These are phyloP conservation scores for Cardamine resedifolia DNA, from an alignment of 345 rosid genomes.

Conservation along the genomic window DNA sequence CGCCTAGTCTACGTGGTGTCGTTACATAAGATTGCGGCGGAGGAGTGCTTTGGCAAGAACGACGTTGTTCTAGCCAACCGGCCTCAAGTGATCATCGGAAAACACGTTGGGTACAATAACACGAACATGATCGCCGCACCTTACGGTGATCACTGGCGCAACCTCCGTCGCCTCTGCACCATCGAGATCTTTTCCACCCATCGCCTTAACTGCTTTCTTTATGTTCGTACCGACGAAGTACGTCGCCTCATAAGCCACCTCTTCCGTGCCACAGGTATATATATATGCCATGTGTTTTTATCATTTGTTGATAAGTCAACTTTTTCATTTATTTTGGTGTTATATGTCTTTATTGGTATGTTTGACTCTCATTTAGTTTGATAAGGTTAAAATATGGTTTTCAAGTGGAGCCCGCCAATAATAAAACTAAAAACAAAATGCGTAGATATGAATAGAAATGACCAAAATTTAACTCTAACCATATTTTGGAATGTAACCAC, in stretches of 20 bases:
- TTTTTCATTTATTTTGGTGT: background rate
- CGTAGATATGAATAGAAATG: too few species aligned
- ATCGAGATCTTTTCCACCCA: constrained; percentile 46
- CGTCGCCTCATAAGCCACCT: constrained; percentile 38
- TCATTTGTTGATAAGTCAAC: constrained; percentile 4
- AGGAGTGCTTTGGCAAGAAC: constrained; percentile 60
- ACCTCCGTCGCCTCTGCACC: constrained; percentile 52
- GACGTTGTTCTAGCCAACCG: constrained; percentile 56
- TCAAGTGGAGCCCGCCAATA: background rate
- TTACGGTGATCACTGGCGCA: constrained; percentile 69
- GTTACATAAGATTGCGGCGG: constrained; percentile 33
- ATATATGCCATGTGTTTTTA: background rate
- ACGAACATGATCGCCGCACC: constrained; percentile 41
- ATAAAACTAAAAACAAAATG: background rate
- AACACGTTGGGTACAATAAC: constrained; percentile 44
- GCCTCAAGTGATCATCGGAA: constrained; percentile 35
- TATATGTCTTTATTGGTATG: too few species aligned
- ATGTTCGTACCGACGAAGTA: constrained; percentile 47
- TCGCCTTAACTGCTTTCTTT: constrained; percentile 41
- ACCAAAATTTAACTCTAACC: too few species aligned
- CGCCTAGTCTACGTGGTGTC: constrained; percentile 52
- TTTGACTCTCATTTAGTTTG: background rate
- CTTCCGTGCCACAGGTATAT: constrained; percentile 22
- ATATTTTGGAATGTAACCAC: too few species aligned
- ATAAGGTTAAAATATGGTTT: background rate